Base-by-base conservation (phyloP, 805 yeast species). In the Metschnikowia corniflorae region DNA sequence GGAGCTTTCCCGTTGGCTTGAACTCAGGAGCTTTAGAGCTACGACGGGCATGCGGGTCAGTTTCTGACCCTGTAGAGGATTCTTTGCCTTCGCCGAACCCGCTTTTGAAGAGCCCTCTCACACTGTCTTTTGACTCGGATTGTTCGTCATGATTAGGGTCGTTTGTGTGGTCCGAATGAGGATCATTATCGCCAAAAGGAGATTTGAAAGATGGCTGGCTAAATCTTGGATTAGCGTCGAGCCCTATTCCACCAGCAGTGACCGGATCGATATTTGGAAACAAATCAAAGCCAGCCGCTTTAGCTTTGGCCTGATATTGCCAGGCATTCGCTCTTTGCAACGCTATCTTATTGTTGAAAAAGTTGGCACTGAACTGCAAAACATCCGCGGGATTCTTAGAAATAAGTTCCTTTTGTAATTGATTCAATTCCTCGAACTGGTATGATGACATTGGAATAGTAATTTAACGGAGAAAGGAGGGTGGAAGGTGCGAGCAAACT, bases 321-420 rank as follows among this genome's bases (percentile, higher is more conserved):
- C 78, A 75, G 32, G 72, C 60, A 25, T 67, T 69, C 19, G 65
- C 53, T 53, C 85, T 70, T 53, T 81, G 85, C 20, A 72, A 70
- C 47, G 78, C 80, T 41, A 84, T 63, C 41, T 80, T 75, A 32
- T 68, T 57, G 53, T 73, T 75, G 65, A 85, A 85, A 59, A 80
- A 82, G 58, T 79, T 75, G 38, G 85, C 82, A 51, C 89, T 81
- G 61, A 83, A 85, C 53, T 84, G 88, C 40, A 85, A 57, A 9
- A 84, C 65, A 53, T 84, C 91, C 10, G 66, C 54, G 1, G 95
- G 94, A 49, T 80, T 75, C 44, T 67, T 63, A 26, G 65, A 51
- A 31, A 54, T 46, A 35, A 67, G 58, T 53, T 79, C 83, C 53
- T 69, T 73, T 57, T 79, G 81, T 55, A 82, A 77, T 44, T 70